Base-by-base conservation (phyloP, 2,329 filamentous ascomycete genomes). In the Daldinia sp. region DNA sequence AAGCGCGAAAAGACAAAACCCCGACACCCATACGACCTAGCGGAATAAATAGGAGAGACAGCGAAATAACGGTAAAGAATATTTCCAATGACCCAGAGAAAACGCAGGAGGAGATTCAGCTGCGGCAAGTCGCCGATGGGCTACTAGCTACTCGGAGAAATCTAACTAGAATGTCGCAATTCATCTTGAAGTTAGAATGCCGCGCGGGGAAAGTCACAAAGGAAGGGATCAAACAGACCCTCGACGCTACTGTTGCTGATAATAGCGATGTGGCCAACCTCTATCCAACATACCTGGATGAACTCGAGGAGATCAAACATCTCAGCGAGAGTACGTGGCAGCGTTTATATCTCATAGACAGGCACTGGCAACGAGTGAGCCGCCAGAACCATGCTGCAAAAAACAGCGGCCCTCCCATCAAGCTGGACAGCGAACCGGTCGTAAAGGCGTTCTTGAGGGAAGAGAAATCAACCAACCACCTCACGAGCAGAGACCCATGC, bases 161-260 rank as follows among this genome's bases (percentile, higher is more conserved):
- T 41, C 58, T 75, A 8, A 73, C 71, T 1, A 65, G 64, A 13
- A 53, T 70, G 4, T 70, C 69, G 1, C 71, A 75, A 52, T 73
- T 71, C 48, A 25, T 74, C n/a, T 64, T 75, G 1, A 75, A 75
- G 51, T 56, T 74, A 11, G 71, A 75, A 51, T 71, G 66, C 8
- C 69, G 72, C 13, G 61, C 71, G 7, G 66, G 68, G 6, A 71
- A 71, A 23, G 58, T 68, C 4, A 69, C 69, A 9, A 74, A 74
- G 7, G 70, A 74, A 30, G 69, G 69, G 0, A 72, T 75, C 19
- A 63, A 72, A 13, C 68, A 68, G 19, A 73, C 73, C 1, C 67
- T 74, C 2, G 73, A 74, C 51, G 69, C 71, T 0, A 74, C 71
- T 4, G 66, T 71, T 1, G 37, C 41, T 1, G 64, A 71, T 17